phyloP scores from a whole-genome alignment of 495 filamentous ascomycete species.

The Xylaria acuta region DNA sequence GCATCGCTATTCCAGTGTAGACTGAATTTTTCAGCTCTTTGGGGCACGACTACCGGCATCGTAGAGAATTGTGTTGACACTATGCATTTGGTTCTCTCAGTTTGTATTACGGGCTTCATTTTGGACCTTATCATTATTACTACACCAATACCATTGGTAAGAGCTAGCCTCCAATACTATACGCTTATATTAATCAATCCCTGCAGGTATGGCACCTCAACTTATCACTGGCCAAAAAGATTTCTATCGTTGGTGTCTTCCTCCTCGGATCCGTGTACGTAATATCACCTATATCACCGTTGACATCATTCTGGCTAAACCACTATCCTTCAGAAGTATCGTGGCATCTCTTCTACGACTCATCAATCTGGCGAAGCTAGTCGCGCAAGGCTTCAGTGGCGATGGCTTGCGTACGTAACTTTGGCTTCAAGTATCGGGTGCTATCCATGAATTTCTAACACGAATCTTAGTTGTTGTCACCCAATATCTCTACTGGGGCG shows the following conservation, averaged over 20 bases:
- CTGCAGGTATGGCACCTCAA: slow-evolving; percentile 37
- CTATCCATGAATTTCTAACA: background rate
- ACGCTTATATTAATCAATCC: background rate
- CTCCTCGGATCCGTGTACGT: slow-evolving; percentile 29
- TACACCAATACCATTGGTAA: slow-evolving; percentile 38
- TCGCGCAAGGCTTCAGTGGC: background rate
- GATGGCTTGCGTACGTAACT: background rate
- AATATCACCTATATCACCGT: background rate
- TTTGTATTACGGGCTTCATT: slow-evolving; percentile 34
- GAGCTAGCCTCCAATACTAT: slow-evolving; percentile 7
- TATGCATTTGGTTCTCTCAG: slow-evolving; percentile 22
- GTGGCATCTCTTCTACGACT: background rate
- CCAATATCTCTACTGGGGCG: too few species aligned
- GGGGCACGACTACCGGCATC: slow-evolving; percentile 22
- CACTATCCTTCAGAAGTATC: background rate
- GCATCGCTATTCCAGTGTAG: slow-evolving; percentile 35
- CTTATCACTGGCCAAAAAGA: slow-evolving; percentile 30
- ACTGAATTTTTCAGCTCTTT: slow-evolving; percentile 29
- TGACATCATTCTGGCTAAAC: background rate
- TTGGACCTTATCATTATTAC: slow-evolving; percentile 34
- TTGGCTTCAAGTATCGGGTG: background rate
- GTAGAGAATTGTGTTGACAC: slow-evolving; percentile 29
- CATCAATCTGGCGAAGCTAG: background rate
- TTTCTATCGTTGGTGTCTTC: slow-evolving; percentile 31
- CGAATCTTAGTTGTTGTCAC: background rate